phyloP scores from a whole-genome alignment of 2,329 filamentous ascomycete genomes.

The Fusarium pininemorale region DNA sequence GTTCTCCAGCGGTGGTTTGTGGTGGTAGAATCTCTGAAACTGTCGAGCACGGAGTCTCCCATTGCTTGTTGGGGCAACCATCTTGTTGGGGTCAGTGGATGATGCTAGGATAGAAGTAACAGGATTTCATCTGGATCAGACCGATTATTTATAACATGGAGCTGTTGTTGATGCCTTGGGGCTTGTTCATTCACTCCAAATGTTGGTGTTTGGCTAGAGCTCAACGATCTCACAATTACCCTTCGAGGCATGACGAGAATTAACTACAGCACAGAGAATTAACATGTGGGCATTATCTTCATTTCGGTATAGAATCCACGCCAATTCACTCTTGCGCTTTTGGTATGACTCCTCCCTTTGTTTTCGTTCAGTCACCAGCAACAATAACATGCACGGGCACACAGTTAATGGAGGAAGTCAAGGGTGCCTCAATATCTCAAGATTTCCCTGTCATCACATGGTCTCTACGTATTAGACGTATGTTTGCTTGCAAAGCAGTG shows the following conservation, averaged over 20 bases:
- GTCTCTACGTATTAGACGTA: neutral
- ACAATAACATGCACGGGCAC: neutral
- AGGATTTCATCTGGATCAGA: neutral
- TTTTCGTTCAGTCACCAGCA: neutral
- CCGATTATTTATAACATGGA: neutral
- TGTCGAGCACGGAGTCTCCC: neutral
- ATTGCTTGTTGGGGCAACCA: rapidly evolving
- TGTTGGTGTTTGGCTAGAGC: neutral
- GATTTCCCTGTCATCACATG: neutral
- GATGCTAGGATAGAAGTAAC: neutral
- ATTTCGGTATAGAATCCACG: rapidly evolving
- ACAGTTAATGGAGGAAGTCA: too few species aligned
- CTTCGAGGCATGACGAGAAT: neutral
- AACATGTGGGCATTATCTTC: neutral
- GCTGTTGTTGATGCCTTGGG: neutral
- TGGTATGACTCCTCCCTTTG: neutral
- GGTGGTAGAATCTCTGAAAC: neutral
- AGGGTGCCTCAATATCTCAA: neutral
- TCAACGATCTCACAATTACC: neutral
- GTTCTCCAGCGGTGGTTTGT: neutral
- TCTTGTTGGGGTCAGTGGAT: neutral
- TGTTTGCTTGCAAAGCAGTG: neutral
- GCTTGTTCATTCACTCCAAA: neutral
- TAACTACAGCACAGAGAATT: neutral
- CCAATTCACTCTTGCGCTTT: neutral